Conservation (phyloP, 2,329 filamentous ascomycete species). For the Ilyonectria sp. region DNA sequence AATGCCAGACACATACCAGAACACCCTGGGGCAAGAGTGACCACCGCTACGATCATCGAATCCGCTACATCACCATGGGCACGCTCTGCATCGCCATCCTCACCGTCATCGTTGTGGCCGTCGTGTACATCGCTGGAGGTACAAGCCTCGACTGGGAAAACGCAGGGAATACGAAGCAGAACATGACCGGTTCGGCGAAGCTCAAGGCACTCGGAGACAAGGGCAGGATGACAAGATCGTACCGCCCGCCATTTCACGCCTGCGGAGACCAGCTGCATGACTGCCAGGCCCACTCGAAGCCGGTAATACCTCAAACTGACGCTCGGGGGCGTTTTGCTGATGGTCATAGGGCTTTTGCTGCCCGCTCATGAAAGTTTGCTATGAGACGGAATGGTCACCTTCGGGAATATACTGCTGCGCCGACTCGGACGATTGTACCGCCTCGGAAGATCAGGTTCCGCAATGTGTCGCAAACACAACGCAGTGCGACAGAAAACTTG, state of each 20-base stretch:
- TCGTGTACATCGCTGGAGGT: constrained; percentile 38
- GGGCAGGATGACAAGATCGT: constrained; percentile 1
- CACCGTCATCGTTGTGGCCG: constrained; percentile 39
- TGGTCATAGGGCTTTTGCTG: constrained; percentile 31
- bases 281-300: constrained; percentile 33
- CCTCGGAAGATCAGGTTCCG: constrained; percentile 20
- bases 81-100: constrained; percentile 42
- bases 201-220: background rate
- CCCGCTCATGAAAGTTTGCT: constrained; percentile 26
- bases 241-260: constrained; percentile 19
- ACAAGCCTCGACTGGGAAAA: constrained; percentile 23
- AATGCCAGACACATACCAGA: constrained; percentile 51
- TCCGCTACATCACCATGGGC: constrained; percentile 48
- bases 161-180: background rate
- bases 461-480: constrained; percentile 32
- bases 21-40: constrained; percentile 46
- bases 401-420: constrained; percentile 35
- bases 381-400: constrained; percentile 26
- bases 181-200: background rate
- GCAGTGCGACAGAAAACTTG: constrained; percentile 27
- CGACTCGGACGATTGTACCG: constrained; percentile 29
- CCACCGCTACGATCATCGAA: constrained; percentile 45
- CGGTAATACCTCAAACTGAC: constrained; percentile 20
- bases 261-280: constrained; percentile 28
- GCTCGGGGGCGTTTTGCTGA: constrained; percentile 11